phyloP scores from a whole-genome alignment of 257 asterid species.

The Craterostigma plantagineum region DNA sequence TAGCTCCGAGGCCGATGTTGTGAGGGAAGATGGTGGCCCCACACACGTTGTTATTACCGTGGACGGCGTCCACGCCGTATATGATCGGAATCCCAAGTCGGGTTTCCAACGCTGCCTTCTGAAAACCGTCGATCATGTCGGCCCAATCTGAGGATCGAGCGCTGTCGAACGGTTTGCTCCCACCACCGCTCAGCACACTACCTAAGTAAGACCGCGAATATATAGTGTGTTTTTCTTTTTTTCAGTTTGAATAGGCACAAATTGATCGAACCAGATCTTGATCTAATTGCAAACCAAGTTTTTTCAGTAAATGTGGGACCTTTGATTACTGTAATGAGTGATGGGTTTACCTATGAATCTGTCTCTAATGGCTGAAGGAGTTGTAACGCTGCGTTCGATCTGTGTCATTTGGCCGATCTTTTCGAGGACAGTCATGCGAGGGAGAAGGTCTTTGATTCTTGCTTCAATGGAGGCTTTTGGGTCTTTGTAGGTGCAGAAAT shows the following conservation, averaged over 20 bases:
- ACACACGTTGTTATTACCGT: slow-evolving; percentile 79
- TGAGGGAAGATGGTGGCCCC: slow-evolving; percentile 93
- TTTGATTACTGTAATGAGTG: neutral
- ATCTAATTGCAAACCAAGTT: neutral
- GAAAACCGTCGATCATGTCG: slow-evolving; percentile 68
- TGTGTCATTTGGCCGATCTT: slow-evolving; percentile 90
- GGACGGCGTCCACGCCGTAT: slow-evolving; percentile 84
- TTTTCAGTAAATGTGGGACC: neutral
- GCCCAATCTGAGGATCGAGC: slow-evolving; percentile 73
- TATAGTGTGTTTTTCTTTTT: neutral
- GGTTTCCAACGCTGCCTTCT: slow-evolving; percentile 50
- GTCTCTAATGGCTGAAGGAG: slow-evolving; percentile 25
- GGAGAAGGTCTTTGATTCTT: slow-evolving; percentile 62
- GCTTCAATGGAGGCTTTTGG: slow-evolving; percentile 55
- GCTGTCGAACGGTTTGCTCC: slow-evolving; percentile 65
- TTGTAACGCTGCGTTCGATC: slow-evolving; percentile 57
- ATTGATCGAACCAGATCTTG: neutral
- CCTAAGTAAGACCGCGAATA: slow-evolving; percentile 17
- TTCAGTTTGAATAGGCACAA: neutral
- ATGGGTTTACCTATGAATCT: slow-evolving; percentile 28
- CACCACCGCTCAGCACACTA: slow-evolving; percentile 85
- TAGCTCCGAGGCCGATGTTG: slow-evolving; percentile 81
- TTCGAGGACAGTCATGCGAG: slow-evolving; percentile 73
- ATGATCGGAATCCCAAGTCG: slow-evolving; percentile 83
- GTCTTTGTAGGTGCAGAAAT: slow-evolving; percentile 63